Percentiles rank a stretch among this genome's conserved stretches.
Conservation (phyloP, 352 stramenopile species). For the Pythium insidiosum region DNA sequence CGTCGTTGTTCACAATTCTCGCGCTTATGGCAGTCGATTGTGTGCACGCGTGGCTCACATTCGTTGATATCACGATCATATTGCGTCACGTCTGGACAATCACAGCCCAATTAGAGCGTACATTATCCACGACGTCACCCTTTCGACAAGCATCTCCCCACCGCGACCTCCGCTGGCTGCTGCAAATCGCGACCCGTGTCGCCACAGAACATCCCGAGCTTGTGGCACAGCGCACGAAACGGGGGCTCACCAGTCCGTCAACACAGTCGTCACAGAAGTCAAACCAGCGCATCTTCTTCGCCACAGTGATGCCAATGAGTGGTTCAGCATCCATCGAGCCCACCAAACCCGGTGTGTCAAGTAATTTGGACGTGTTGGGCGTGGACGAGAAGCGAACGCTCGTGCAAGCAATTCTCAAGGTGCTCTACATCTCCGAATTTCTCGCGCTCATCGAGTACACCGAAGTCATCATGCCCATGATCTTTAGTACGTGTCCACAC, state of each 20-base stretch:
- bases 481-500: constrained; percentile 12
- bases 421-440: constrained; percentile 20
- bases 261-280: too few species aligned
- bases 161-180: not conserved
- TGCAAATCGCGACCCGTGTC: not conserved
- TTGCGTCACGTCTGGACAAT: not conserved
- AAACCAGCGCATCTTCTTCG: too few species aligned
- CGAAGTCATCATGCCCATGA: constrained; percentile 18
- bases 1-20: constrained; percentile 15
- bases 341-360: not conserved
- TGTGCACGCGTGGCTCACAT: constrained; percentile 19
- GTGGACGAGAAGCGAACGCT: not conserved
- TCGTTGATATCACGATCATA: constrained; percentile 12
- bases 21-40: constrained; percentile 24
- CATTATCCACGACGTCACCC: not conserved
- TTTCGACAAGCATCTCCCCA: not conserved
- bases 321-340: too few species aligned
- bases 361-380: not conserved
- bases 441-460: constrained; percentile 17
- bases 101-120: constrained; percentile 7
- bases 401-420: constrained; percentile 1
- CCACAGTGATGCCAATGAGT: too few species aligned
- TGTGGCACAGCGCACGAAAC: too few species aligned
- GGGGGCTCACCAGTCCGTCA: not conserved
- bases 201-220: too few species aligned